These are phyloP conservation scores for Aspergillus luchuensis DNA, from an alignment of 2,329 filamentous ascomycete species.

Conservation along the genomic window DNA sequence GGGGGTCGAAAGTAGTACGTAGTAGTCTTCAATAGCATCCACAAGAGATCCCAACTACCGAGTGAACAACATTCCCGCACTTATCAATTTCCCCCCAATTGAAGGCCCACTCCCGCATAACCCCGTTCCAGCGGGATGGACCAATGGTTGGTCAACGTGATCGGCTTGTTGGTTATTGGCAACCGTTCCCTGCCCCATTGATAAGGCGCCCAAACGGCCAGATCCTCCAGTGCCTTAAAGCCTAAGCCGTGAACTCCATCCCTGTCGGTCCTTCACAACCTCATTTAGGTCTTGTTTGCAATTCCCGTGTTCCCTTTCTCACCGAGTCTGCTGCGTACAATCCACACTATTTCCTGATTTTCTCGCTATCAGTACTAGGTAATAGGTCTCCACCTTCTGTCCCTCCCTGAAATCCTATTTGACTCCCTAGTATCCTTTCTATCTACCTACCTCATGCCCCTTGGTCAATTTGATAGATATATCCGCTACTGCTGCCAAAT, in stretches of 20 bases:
- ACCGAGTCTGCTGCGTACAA: too few relatives aligned
- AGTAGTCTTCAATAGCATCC: too few relatives aligned
- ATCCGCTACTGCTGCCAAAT: too few relatives aligned
- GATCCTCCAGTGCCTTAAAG: not conserved
- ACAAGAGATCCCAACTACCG: too few relatives aligned
- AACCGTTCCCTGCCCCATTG: not conserved
- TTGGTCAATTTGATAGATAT: too few relatives aligned
- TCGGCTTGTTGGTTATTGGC: conserved; percentile 18
- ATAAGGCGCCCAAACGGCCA: conserved; percentile 6
- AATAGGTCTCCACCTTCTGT: too few relatives aligned
- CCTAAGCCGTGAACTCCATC: not conserved
- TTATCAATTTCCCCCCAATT: conserved; percentile 7
- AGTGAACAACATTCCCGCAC: not conserved
- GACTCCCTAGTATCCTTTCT: too few relatives aligned
- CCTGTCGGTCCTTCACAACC: not conserved
- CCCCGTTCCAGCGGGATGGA: conserved; percentile 12
- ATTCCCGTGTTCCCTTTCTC: not conserved
- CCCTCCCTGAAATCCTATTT: too few relatives aligned
- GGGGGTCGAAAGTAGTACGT: not conserved
- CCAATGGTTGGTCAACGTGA: conserved; percentile 26
- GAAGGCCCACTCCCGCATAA: conserved; percentile 17
- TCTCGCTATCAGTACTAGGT: too few relatives aligned
- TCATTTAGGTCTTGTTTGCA: not conserved
- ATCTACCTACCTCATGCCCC: too few relatives aligned
- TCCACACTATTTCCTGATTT: too few relatives aligned